phyloP scores from a whole-genome alignment of 1,139 yeast species.

The Yamadazyma blattariae region DNA sequence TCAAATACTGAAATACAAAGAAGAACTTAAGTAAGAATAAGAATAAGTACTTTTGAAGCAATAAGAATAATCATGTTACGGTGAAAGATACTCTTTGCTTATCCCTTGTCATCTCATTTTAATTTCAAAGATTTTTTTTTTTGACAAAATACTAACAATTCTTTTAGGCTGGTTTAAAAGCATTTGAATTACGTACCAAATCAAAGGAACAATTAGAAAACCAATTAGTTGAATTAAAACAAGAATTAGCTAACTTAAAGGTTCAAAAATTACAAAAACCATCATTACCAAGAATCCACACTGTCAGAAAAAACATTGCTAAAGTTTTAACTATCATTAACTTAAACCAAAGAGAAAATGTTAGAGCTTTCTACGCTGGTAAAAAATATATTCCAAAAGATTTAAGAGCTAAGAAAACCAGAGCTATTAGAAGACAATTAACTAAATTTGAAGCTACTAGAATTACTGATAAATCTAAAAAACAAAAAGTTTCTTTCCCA shows the following conservation, averaged over 20 bases:
- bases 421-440: conserved; percentile 98
- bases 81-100: too few relatives aligned
- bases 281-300: conserved; percentile 91
- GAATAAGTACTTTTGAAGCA: too few relatives aligned
- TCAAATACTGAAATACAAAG: too few relatives aligned
- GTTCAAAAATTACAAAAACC: conserved; percentile 93
- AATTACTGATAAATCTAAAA: conserved; percentile 86
- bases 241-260: conserved; percentile 94
- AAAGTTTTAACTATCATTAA: conserved; percentile 96
- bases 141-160: conserved; percentile 13
- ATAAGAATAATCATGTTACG: too few relatives aligned
- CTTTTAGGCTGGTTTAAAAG: conserved; percentile 83
- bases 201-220: conserved; percentile 95
- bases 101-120: too few relatives aligned
- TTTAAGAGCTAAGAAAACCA: conserved; percentile 98
- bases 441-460: conserved; percentile 81
- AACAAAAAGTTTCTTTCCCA: conserved; percentile 95
- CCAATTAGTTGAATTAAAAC: conserved; percentile 94
- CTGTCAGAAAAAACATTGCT: conserved; percentile 98
- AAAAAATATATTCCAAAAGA: conserved; percentile 98
- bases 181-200: conserved; percentile 96
- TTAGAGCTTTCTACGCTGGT: conserved; percentile 93
- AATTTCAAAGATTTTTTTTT: too few relatives aligned
- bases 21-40: too few relatives aligned
- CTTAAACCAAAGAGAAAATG: conserved; percentile 95